Percentiles rank a stretch among this genome's conserved stretches.
phyloP scores from a whole-genome alignment of 148 eudicot genomes.

The Cornus suecica region DNA sequence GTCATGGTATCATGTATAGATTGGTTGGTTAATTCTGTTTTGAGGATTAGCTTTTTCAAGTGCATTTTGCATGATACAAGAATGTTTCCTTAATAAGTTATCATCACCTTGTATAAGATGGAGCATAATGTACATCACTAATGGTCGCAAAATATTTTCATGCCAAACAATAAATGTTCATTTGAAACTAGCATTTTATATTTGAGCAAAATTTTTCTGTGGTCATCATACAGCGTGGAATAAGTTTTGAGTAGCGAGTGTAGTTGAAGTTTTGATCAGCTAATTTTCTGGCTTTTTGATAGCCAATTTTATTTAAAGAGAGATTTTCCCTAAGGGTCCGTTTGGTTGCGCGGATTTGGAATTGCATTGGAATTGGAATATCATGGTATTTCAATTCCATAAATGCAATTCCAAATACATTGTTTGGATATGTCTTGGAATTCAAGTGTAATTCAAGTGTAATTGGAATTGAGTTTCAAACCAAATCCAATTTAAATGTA shows the following conservation, averaged over 20 bases:
- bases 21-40: background rate
- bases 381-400: no score
- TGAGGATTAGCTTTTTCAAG: background rate
- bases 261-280: no score
- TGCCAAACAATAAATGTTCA: background rate
- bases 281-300: no score
- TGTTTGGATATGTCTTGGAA: no score
- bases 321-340: no score
- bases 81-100: background rate
- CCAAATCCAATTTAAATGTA: no score
- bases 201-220: background rate
- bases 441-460: no score
- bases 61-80: background rate
- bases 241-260: background rate
- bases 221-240: background rate
- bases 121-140: background rate
- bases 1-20: background rate
- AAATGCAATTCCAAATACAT: no score
- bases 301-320: no score
- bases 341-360: no score
- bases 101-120: background rate
- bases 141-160: background rate
- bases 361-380: no score
- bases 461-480: no score
- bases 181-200: background rate